Evolutionary conservation across 257 asterid genomes (phyloP), one percentile per base, ranked within the genome.

Genomic region (Cinchona pubescens): DNA sequence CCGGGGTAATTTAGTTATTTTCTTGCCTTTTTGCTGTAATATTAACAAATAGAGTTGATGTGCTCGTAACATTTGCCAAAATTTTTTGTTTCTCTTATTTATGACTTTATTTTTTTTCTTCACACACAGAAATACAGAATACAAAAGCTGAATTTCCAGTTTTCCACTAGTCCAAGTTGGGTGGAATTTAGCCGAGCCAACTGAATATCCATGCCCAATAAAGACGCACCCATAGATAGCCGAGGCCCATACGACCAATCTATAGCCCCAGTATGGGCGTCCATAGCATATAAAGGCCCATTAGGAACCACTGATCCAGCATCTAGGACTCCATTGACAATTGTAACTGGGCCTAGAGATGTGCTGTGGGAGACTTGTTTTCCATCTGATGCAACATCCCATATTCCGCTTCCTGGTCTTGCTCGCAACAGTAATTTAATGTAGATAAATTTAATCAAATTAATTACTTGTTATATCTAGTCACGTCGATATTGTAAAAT

Each of bases 321-420:
- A 64, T 91, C 85, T 0, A 93, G 76, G 4, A 93, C 84, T 13
- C 88, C 95, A n/a, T 88, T 88, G 43, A 79, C 88, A 13, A 91
- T 15, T 3, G 95, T 90, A 29, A 93, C 95, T 0, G 96, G 96
- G 25, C 95, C 96, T 5, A 77, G 87, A 29, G 93, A 82, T 0
- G 83, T n/a, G n/a, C n/a, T n/a, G n/a, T n/a, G n/a, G 75, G 87
- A 93, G 1, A 93, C 85, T 8, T 85, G 82, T 5, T 1, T 7
- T 16, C 96, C 96, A 15, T 88, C 97, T 0, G 89, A 87, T 12
- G 95, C 95, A 9, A 93, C 95, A 1, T 96, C 97, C 96, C 97
- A 90, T 68, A 87, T 73, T 15, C 93, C 96, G 40, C 87, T 45
- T 58, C 98, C 95, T 0, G 98, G 97, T 0, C 97, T 97, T 1